These are phyloP conservation scores for Syzygium malaccense DNA, from an alignment of 441 rosid species.

Conservation along the genomic window DNA sequence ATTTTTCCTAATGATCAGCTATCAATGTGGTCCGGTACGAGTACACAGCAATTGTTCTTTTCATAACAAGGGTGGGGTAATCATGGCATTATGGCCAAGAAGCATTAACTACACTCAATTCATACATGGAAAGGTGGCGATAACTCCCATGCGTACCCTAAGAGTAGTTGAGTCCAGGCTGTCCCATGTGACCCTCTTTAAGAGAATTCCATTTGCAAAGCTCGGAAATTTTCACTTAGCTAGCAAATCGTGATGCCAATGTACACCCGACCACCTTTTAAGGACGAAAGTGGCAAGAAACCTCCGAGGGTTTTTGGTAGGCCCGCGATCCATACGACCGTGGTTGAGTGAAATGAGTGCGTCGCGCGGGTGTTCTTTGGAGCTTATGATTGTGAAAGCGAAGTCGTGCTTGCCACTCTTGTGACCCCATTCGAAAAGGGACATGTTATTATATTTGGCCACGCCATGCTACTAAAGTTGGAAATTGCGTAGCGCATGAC, in stretches of 20 bases:
- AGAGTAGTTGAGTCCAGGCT: background rate
- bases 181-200: background rate
- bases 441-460: background rate
- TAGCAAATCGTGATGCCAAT: background rate
- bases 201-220: background rate
- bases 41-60: background rate
- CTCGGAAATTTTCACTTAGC: background rate
- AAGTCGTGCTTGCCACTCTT: background rate
- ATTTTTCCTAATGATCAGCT: background rate
- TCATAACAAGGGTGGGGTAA: background rate
- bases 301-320: background rate
- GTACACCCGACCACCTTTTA: background rate
- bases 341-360: background rate
- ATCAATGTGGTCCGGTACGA: background rate
- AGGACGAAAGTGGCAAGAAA: background rate
- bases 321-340: background rate
- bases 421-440: background rate
- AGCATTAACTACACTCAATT: background rate
- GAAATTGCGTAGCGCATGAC: background rate
- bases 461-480: background rate
- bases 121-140: background rate
- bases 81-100: background rate
- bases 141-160: background rate
- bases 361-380: background rate
- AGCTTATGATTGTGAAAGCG: background rate